Conservation (phyloP, 2,329 filamentous ascomycete genomes). For the Penicillium vulpinum region DNA sequence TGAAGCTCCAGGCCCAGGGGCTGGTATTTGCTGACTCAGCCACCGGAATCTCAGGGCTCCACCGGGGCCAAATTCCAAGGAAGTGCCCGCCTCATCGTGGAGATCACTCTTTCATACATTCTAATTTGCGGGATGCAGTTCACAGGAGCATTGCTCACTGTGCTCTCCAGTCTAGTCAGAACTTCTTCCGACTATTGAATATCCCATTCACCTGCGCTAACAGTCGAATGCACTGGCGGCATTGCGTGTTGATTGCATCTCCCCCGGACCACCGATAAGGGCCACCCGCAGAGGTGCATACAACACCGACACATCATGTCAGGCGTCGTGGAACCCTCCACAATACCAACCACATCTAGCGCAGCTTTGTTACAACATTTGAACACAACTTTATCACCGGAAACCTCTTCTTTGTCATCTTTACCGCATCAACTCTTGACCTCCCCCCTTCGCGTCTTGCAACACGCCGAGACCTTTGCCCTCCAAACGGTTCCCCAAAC, state of each 20-base stretch:
- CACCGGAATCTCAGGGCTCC: too few relatives aligned
- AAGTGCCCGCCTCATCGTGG: constrained; percentile 8
- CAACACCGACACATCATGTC: constrained; percentile 26
- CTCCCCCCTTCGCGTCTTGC: constrained; percentile 39
- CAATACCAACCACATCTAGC: constrained; percentile 23
- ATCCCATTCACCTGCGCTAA: neutral
- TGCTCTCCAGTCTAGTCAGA: neutral
- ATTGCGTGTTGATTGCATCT: constrained; percentile 17
- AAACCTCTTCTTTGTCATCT: constrained; percentile 25
- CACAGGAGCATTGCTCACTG: constrained; percentile 18
- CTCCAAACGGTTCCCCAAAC: constrained; percentile 38
- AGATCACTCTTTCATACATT: constrained; percentile 6
- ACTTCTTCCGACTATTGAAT: neutral
- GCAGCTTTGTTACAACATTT: constrained; percentile 22
- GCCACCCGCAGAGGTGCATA: constrained; percentile 11
- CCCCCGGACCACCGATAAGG: constrained; percentile 22
- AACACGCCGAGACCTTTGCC: constrained; percentile 38
- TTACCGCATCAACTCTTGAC: constrained; percentile 36
- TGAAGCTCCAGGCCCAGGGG: neutral
- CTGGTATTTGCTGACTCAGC: neutral
- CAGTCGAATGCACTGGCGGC: neutral
- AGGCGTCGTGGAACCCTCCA: constrained; percentile 18
- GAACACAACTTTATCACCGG: constrained; percentile 18
- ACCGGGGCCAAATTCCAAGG: neutral
- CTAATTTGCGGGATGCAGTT: constrained; percentile 13